These are phyloP conservation scores for Fremontodendron californicum DNA, from an alignment of 345 rosid genomes.

Conservation along the genomic window DNA sequence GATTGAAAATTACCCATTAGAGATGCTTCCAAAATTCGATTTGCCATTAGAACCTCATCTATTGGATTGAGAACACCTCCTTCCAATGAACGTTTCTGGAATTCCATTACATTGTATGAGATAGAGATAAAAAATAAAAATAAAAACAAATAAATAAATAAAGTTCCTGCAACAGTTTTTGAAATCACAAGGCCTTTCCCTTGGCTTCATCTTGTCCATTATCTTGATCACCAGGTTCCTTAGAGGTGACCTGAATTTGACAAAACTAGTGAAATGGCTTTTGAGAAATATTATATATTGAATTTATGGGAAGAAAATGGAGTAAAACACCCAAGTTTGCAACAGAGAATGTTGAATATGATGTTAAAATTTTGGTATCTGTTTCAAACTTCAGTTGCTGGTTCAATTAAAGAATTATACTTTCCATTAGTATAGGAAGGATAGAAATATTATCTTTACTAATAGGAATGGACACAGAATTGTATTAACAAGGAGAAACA, in stretches of 20 bases:
- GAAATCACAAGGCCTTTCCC: slow-evolving; percentile 46
- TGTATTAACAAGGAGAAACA: background rate
- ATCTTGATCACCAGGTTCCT: slow-evolving; percentile 37
- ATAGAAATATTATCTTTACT: slow-evolving; percentile 7
- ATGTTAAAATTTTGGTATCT: background rate
- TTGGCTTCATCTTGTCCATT: slow-evolving; percentile 30
- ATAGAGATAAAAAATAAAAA: slow-evolving; percentile 34
- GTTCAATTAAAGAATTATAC: slow-evolving; percentile 29
- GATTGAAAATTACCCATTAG: slow-evolving; percentile 39
- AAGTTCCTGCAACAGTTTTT: slow-evolving; percentile 37
- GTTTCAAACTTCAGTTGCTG: slow-evolving; percentile 3
- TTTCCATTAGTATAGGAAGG: background rate
- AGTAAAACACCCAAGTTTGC: background rate
- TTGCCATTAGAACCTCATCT: slow-evolving; percentile 40
- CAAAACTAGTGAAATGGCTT: slow-evolving; percentile 13
- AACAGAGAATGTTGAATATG: background rate
- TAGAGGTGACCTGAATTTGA: slow-evolving; percentile 36
- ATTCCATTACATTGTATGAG: slow-evolving; percentile 14
- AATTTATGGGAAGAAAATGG: background rate
- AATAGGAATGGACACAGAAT: background rate
- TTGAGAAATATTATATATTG: background rate
- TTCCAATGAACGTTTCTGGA: slow-evolving; percentile 28
- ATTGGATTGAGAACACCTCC: slow-evolving; percentile 37
- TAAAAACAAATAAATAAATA: no score
- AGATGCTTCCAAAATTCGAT: slow-evolving; percentile 41